phyloP scores from a whole-genome alignment of 148 eudicot genomes.

The Rhododendron griersonianum region DNA sequence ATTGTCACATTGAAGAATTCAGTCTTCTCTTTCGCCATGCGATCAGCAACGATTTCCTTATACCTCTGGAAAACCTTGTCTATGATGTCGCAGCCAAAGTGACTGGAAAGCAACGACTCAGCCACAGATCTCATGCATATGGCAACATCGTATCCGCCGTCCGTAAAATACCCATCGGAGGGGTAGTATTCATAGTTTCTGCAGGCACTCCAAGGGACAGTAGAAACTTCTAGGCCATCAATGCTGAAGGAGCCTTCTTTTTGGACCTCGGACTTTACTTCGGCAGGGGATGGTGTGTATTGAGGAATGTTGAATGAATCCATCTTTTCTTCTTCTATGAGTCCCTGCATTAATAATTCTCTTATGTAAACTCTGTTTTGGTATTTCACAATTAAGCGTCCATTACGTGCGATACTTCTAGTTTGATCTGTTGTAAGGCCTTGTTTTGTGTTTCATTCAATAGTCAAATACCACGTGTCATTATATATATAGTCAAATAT shows the following conservation, averaged over 20 bases:
- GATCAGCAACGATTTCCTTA: constrained; percentile 4
- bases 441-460: no score
- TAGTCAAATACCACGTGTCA: no score
- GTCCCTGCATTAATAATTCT: constrained; percentile 29
- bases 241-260: constrained; percentile 45
- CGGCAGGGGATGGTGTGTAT: constrained; percentile 43
- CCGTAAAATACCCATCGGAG: background rate
- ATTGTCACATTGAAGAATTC: constrained; percentile 39
- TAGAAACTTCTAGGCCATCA: constrained; percentile 23
- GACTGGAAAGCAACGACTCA: constrained; percentile 41
- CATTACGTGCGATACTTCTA: no score
- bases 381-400: background rate
- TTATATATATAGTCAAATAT: no score
- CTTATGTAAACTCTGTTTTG: background rate
- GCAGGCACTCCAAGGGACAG: constrained; percentile 31
- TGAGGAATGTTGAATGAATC: constrained; percentile 42
- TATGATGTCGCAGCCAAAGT: constrained; percentile 38
- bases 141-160: constrained; percentile 17
- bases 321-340: constrained; percentile 44
- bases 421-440: no score
- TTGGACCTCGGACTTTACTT: constrained; percentile 29
- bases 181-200: background rate
- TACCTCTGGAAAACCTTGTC: constrained; percentile 38
- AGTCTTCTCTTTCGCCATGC: constrained; percentile 34
- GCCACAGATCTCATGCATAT: constrained; percentile 49